Base-by-base conservation (phyloP, 129 eudicot genomes). In the Flaveria brownii region DNA sequence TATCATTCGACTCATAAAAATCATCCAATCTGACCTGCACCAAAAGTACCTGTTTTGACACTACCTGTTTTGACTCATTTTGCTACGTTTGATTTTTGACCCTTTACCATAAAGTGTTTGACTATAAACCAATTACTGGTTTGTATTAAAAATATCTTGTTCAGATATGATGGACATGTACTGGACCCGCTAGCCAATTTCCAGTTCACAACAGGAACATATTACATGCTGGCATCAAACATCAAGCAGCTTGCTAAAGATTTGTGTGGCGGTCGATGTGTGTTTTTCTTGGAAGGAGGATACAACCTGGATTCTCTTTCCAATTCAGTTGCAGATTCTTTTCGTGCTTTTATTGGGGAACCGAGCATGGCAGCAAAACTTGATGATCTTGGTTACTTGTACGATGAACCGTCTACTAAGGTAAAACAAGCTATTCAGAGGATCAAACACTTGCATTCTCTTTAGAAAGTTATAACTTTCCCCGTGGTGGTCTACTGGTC, bases 261-360 rank as follows among this genome's bases (percentile, higher is more conserved):
- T 17, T 59, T 91, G 18, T 93, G 98, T 79, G 93, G 90, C 18
- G 98, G 98, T 2, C 88, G 98, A 59, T 93, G 98, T 33, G 91
- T 93, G 18, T 93, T 90, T 79, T 93, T 90, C 87, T 73, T 93
- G 87, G 98, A 93, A 88, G 98, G 98, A 52, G 97, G 98, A 59
- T 93, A 93, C 87, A 93, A 90, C 63, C 86, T 93, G 9, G 61
- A 71, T 16, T 90, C 98, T 70, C 97, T 93, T 56, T 90, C 97
- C 0, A 61, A 75, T 64, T 93, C 98, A 1, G 96, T 93, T 77
- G 96, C 93, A 18, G 97, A 93, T 76, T 80, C 98, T 51, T 93
- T 93, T 30, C 92, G 96, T 28, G 98, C 93, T 11, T 87, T 93
- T 78, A 83, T 93, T 36, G 98, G 92, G 54, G 98, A 93, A 67